Base-by-base conservation (phyloP, 495 filamentous ascomycete species). In the Margaritispora aquatica region DNA sequence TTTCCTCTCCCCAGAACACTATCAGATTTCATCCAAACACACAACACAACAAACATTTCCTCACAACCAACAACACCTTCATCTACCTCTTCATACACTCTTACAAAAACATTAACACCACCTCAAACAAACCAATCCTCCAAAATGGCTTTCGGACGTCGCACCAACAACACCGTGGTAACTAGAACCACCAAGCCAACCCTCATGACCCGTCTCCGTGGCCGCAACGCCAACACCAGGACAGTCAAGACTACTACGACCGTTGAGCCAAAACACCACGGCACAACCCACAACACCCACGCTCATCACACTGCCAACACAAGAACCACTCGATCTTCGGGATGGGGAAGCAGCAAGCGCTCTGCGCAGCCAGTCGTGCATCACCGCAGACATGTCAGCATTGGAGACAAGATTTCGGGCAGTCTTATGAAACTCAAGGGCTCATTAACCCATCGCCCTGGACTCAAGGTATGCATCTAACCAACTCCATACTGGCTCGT, bases 401-500 rank as follows among this genome's bases (percentile, higher is more conserved):
- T 89, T 29, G 83, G 85, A 21, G 86, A 89, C 69, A 89, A 88
- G 69, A 73, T 90, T 63, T 81, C 77, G 2, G 87, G 87, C 5
- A 86, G 86, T 0, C 70, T 90, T 67, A 66, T 88, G 73, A 85
- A 75, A 71, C 63, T 90, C 52, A 83, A 81, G 68, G 86, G 87
- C 2, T 77, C 73, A 20, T 66, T 89, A 49, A 88, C 83, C 0
- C 62, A 75, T 20, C 73, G 84, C 9, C 83, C 87, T 1, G 87
- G 82, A 5, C 66, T 83, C 54, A 89, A 44, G 86, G 89, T 70
- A 89, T 84, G 70, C 72, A 88, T 62, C 81, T 75, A 3, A 83
- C 82, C 0, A 67, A 87, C 61, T 65, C 84, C 68, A 82, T 73
- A 68, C 62, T 88, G 54, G 81, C 78, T 68, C 84, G 83, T 8